These are phyloP conservation scores for Chalciporus piperatus DNA, from an alignment of 768 basidiomycete genomes.

Conservation along the genomic window DNA sequence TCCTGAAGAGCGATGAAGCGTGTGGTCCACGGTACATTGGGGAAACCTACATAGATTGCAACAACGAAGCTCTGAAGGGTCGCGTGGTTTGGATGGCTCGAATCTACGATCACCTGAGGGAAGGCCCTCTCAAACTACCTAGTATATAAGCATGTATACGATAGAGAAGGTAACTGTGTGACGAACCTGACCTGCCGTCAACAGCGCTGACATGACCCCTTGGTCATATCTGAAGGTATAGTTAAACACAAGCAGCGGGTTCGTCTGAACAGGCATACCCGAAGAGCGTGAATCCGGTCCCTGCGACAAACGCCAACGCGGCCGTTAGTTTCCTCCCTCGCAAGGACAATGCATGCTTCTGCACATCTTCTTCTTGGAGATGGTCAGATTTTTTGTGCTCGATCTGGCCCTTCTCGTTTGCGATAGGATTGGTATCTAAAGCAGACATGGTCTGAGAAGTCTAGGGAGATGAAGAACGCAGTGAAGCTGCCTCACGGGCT, in stretches of 20 bases:
- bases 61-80: slow-evolving; percentile 59
- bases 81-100: slow-evolving; percentile 41
- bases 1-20: slow-evolving; percentile 37
- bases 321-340: slow-evolving; percentile 43
- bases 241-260: not conserved
- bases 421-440: not conserved
- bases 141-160: slow-evolving; percentile 2
- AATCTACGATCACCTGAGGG: slow-evolving; percentile 48
- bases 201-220: slow-evolving; percentile 66
- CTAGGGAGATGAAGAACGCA: not conserved
- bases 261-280: slow-evolving; percentile 36
- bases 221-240: slow-evolving; percentile 53
- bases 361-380: slow-evolving; percentile 11
- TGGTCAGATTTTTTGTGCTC: not conserved
- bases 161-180: not conserved
- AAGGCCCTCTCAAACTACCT: slow-evolving; percentile 55
- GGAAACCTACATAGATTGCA: slow-evolving; percentile 48
- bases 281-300: slow-evolving; percentile 61
- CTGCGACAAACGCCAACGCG: slow-evolving; percentile 54
- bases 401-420: slow-evolving; percentile 10
- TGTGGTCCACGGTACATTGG: not conserved
- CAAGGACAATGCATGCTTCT: slow-evolving; percentile 13
- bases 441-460: slow-evolving; percentile 4
- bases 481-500: not conserved
- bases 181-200: slow-evolving; percentile 51